Evolutionary conservation across 1,284 basidiomycete genomes (phyloP), one percentile per base, ranked within the genome.

Genomic region (Ustilago loliicola): DNA sequence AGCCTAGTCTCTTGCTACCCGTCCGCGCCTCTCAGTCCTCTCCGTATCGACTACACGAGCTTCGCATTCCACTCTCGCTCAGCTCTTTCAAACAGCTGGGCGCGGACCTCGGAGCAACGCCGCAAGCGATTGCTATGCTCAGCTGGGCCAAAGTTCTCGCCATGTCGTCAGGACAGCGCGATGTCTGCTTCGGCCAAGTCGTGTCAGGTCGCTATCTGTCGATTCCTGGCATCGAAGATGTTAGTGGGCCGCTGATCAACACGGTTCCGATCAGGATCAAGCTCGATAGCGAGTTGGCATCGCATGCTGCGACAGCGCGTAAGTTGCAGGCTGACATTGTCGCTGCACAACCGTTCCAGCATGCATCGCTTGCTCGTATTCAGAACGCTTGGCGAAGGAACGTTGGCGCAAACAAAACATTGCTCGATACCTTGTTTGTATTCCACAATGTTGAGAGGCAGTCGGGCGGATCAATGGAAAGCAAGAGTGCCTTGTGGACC

Each of bases 211-310:
- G 64, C 51, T 66, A 66, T 32, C 57, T 66, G 0, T 10, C 51
- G 13, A 27, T 66, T 32, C 42, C 40, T 42, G 64, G 64, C 7
- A 61, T 61, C 38, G 64, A 66, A 42, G 64, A 66, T n/a, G 11
- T 66, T 51, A 61, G 56, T 15, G 64, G 64, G 8, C 64, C 64
- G 45, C 25, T 66, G 7, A 66, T 66, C 57, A 66, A 66, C 64
- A 66, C 64, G 11, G 56, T 66, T 21, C 64, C 64, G 23, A 42
- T 66, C 23, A 51, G 64, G 25, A 27, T 66, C 38, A 52, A 32
- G 5, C n/a, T 66, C 17, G 32, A 50, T 19, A 21, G 42, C 42
- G 57, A 55, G 15, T n/a, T 61, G 3, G 13, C 51, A 11, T 66
- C 64, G 42, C 59, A 67, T 17, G 59, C 32, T 52, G 53, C 36